These are phyloP conservation scores for Tulasnella sp. DNA, from an alignment of 768 basidiomycete species.

Conservation along the genomic window DNA sequence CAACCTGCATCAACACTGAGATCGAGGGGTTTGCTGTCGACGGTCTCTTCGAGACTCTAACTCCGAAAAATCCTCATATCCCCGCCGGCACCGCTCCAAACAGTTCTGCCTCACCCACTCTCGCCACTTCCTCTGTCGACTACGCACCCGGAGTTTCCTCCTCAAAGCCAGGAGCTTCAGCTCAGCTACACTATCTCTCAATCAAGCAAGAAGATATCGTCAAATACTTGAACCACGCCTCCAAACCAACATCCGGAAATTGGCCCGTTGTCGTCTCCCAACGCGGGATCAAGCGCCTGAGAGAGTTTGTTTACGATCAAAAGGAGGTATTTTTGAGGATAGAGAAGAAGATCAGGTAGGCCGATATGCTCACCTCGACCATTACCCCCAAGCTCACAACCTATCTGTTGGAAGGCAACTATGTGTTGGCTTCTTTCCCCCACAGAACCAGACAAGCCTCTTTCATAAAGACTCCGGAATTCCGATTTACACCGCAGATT, in stretches of 20 bases:
- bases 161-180: not conserved
- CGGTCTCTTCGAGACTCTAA: not conserved
- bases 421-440: slow-evolving; percentile 56
- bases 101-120: not conserved
- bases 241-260: slow-evolving; percentile 40
- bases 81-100: not conserved
- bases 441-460: slow-evolving; percentile 57
- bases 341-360: slow-evolving; percentile 60
- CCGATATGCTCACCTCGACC: not conserved
- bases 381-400: not conserved
- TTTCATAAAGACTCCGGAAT: slow-evolving; percentile 38
- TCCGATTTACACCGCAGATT: slow-evolving; percentile 62
- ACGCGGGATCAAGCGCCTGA: slow-evolving; percentile 43
- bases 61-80: not conserved
- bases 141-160: not conserved
- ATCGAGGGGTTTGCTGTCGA: not conserved
- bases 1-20: not conserved
- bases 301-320: slow-evolving; percentile 42
- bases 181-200: not conserved
- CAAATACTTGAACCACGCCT: not conserved
- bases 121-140: not conserved
- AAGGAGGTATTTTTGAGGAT: slow-evolving; percentile 45
- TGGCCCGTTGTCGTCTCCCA: slow-evolving; percentile 55
- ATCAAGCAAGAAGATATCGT: not conserved
- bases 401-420: slow-evolving; percentile 20